A percentile compares a stretch with the other conserved stretches of the same genome.
Conservation (phyloP, 306 rosid genomes). For the Oemleria cerasiformis region DNA sequence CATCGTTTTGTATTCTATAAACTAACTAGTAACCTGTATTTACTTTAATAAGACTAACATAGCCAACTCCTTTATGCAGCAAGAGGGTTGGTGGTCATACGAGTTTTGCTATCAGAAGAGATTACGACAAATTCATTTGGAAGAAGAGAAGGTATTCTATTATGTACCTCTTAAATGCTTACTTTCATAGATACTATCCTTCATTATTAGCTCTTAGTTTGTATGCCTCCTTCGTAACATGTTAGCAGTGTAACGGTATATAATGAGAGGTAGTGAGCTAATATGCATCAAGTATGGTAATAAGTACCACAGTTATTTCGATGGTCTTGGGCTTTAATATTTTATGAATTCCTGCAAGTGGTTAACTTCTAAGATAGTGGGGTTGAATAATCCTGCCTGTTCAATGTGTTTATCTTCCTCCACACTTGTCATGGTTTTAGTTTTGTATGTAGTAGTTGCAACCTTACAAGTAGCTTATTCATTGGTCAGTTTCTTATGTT, state of each 20-base stretch:
- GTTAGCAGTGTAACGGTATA: not conserved
- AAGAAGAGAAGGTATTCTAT: constrained; percentile 67
- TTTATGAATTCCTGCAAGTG: not conserved
- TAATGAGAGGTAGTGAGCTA: not conserved
- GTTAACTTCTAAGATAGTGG: not conserved
- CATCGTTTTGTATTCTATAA: not conserved
- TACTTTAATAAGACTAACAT: not conserved
- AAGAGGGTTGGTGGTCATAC: constrained; percentile 99
- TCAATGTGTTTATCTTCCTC: constrained; percentile 7
- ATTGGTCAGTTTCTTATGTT: constrained; percentile 2
- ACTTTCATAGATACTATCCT: not conserved
- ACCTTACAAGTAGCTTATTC: too few species aligned
- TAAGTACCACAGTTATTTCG: not conserved
- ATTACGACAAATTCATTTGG: constrained; percentile 81
- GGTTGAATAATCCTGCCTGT: constrained; percentile 8
- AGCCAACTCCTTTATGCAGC: constrained; percentile 51
- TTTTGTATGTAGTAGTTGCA: not conserved
- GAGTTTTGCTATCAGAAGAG: constrained; percentile 86
- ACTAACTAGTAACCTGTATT: not conserved
- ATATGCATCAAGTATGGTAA: not conserved
- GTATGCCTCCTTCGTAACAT: not conserved
- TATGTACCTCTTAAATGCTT: constrained; percentile 17
- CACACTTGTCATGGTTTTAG: constrained; percentile 14
- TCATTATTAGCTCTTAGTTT: not conserved
- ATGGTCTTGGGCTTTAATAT: not conserved